phyloP scores from a whole-genome alignment of 192 early-diverging fungal genomes.

The Thamnidium elegans region DNA sequence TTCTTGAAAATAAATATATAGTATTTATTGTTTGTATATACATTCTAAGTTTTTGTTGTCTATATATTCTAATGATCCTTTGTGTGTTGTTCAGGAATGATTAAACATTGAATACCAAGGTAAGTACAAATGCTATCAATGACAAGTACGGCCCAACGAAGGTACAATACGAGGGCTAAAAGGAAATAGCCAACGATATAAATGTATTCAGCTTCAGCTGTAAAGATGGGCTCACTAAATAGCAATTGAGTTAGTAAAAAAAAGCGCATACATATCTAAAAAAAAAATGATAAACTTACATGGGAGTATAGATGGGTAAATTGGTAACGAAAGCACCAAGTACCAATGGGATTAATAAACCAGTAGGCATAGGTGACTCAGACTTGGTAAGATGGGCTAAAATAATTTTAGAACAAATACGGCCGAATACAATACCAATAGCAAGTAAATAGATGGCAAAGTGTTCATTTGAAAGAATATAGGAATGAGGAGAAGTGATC shows the following conservation, averaged over 20 bases:
- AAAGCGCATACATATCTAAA: background rate
- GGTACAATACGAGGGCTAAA: constrained; percentile 73
- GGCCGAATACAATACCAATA: constrained; percentile 78
- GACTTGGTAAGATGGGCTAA: constrained; percentile 84
- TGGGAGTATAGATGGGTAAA: constrained; percentile 42
- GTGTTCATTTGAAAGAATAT: constrained; percentile 63
- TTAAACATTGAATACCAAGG: constrained; percentile 81
- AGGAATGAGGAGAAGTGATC: constrained; percentile 66
- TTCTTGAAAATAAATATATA: constrained; percentile 3
- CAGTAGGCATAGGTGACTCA: constrained; percentile 78
- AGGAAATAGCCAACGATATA: constrained; percentile 70
- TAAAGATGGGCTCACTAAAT: constrained; percentile 64
- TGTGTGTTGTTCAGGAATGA: constrained; percentile 54
- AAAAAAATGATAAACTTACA: constrained; percentile 37
- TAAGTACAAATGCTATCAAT: constrained; percentile 85
- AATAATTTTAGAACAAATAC: constrained; percentile 88
- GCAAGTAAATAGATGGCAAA: constrained; percentile 71
- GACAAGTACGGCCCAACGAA: constrained; percentile 82
- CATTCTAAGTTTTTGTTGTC: background rate
- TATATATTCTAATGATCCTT: constrained; percentile 8
- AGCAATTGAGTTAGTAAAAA: constrained; percentile 12
- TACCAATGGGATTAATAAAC: constrained; percentile 73
- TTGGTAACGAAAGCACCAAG: constrained; percentile 69
- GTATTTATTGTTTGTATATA: background rate
- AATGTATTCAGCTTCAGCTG: constrained; percentile 60